Conservation (phyloP, 176 grass and related monocot species). For the Melocanna baccifera region DNA sequence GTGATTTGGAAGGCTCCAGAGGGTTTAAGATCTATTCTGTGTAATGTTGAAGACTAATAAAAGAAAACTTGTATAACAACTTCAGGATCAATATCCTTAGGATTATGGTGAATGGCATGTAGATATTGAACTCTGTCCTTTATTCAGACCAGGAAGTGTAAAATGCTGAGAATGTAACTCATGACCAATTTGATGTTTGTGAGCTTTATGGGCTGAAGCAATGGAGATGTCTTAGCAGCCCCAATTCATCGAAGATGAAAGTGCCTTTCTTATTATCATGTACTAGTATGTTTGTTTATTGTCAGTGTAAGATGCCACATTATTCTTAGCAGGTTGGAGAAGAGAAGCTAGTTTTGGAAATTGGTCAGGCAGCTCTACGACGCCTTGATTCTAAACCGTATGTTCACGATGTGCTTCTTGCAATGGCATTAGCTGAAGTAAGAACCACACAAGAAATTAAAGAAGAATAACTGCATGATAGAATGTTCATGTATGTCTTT, state of each 20-base stretch:
- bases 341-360: constrained; percentile 81
- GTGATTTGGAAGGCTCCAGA: background rate
- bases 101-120: background rate
- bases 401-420: constrained; percentile 77
- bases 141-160: background rate
- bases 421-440: constrained; percentile 98
- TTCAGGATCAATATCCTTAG: background rate
- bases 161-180: background rate
- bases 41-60: background rate
- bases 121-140: background rate
- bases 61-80: background rate
- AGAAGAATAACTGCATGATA: background rate
- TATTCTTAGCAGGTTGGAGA: constrained; percentile 78
- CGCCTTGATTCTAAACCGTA: constrained; percentile 73
- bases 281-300: background rate
- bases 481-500: background rate
- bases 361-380: constrained; percentile 66
- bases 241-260: constrained; percentile 1
- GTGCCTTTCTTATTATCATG: background rate
- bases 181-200: background rate
- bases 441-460: constrained; percentile 9
- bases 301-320: constrained; percentile 18
- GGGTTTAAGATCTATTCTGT: background rate
- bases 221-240: background rate
- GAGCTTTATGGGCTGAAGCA: background rate